Conservation (phyloP, 495 filamentous ascomycete species). For the Aspergillus kassunensis region DNA sequence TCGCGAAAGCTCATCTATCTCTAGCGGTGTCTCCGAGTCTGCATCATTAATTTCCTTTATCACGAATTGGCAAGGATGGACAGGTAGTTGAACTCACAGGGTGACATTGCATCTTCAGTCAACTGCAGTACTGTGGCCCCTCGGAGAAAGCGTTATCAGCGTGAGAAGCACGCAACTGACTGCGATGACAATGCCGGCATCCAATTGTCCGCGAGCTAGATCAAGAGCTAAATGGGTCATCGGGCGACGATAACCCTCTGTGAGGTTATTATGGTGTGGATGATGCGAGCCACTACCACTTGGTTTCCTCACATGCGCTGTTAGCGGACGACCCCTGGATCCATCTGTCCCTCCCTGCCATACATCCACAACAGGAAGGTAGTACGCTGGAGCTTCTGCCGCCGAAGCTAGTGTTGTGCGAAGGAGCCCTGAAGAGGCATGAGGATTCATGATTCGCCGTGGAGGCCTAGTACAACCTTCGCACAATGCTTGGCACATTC, state of each 20-base stretch:
- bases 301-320: constrained; percentile 11
- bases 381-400: constrained; percentile 11
- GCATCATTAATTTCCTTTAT: constrained; percentile 6
- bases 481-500: constrained; percentile 15
- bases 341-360: background rate
- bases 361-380: constrained; percentile 15
- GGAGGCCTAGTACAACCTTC: constrained; percentile 14
- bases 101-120: constrained; percentile 26
- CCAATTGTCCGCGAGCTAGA: background rate
- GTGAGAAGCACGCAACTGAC: constrained; percentile 1
- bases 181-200: background rate
- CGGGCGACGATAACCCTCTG: background rate
- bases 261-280: constrained; percentile 1
- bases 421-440: constrained; percentile 6
- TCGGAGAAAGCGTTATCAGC: constrained; percentile 15
- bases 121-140: constrained; percentile 17
- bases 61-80: constrained; percentile 11
- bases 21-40: background rate
- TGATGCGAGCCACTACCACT: background rate
- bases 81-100: constrained; percentile 18
- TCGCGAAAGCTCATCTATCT: background rate
- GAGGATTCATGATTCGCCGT: constrained; percentile 8
- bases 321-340: background rate
- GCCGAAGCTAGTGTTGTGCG: constrained; percentile 10
- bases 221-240: constrained; percentile 7